Evolutionary conservation across 176 grass and related monocot species (phyloP).

Genomic region (Rhynchospora pubera): DNA sequence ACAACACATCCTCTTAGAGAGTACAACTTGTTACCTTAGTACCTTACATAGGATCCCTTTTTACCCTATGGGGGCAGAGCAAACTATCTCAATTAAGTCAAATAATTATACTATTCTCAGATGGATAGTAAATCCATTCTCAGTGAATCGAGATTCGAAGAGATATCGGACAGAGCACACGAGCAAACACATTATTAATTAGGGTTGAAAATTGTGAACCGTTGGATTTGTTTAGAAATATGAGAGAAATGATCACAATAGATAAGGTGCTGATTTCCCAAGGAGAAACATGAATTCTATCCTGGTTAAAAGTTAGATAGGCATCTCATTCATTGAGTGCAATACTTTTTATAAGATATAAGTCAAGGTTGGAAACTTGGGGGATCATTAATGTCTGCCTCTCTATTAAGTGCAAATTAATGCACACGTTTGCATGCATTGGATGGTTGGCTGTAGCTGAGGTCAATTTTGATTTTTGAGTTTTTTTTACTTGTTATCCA

Average conservation of each 20-base stretch:
- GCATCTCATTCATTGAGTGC: neutral
- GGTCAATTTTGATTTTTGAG: slow-evolving; percentile 5
- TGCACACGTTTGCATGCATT: slow-evolving; percentile 27
- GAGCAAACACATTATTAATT: neutral
- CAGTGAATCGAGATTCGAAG: neutral
- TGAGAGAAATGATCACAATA: slow-evolving; percentile 1
- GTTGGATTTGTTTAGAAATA: neutral
- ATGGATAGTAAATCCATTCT: neutral
- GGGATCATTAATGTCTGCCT: slow-evolving; percentile 17
- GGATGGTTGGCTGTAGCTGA: neutral
- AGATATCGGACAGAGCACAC: slow-evolving; percentile 1
- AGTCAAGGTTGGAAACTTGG: slow-evolving; percentile 19
- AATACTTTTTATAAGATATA: neutral
- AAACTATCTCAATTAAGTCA: neutral
- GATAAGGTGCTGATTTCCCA: slow-evolving; percentile 17
- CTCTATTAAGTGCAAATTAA: slow-evolving; percentile 22
- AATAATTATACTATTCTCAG: slow-evolving; percentile 1
- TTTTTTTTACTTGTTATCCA: neutral
- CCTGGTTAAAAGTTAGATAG: neutral
- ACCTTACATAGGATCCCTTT: slow-evolving; percentile 8
- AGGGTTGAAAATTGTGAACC: neutral
- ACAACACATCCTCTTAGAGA: slow-evolving; percentile 4
- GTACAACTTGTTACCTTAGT: neutral
- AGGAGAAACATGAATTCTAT: slow-evolving; percentile 21
- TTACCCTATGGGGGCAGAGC: neutral